Base-by-base conservation (phyloP, 2,329 filamentous ascomycete species). In the Cladosporium sp. region DNA sequence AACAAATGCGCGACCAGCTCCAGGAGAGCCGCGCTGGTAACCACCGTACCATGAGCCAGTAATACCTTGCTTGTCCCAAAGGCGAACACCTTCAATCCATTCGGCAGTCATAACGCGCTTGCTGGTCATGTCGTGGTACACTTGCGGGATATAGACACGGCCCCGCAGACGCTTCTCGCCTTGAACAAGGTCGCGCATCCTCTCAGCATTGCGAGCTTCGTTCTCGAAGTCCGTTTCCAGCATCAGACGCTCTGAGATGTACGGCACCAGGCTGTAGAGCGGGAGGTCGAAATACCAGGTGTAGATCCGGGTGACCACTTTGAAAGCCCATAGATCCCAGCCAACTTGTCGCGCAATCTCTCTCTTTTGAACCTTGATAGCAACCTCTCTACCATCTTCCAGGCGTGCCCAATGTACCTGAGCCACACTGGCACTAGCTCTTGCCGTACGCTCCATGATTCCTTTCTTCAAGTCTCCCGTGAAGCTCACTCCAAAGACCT, bases 311-410 rank as follows among this genome's bases (percentile, higher is more conserved):
- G 92, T 89, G 12, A 97, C 90, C 12, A 93, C 90, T 86, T 93
- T 93, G 83, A 97, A 97, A 2, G 93, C 90, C 93, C 93, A 97
- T 62, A 99, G 78, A 83, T 99, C 95, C 93, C 93, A 97, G 4
- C 89, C 88, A 44, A 97, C 91, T 80, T 98, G 95, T 75, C 90
- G 88, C 24, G 87, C 88, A 76, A 99, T 98, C 83, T 97, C 94
- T 60, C 90, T 87, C 82, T 98, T 99, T 82, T 99, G 95, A 4
- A 99, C 89, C 82, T 99, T 99, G 76, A 99, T 87, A 1, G 95
- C 95, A 26, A 98, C 91, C 81, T 97, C 93, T 58, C 92, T 85
- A 0, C 95, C 95, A 80, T 98, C 94, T 3, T 87, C 80, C 65
- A 98, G 78, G 67, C 90, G 84, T 8, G 95, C 95, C 93, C 94